A percentile compares a stretch with the other conserved stretches of the same genome.
phyloP scores from a whole-genome alignment of 805 yeast species.

The Lipomyces spencermartinsiae region DNA sequence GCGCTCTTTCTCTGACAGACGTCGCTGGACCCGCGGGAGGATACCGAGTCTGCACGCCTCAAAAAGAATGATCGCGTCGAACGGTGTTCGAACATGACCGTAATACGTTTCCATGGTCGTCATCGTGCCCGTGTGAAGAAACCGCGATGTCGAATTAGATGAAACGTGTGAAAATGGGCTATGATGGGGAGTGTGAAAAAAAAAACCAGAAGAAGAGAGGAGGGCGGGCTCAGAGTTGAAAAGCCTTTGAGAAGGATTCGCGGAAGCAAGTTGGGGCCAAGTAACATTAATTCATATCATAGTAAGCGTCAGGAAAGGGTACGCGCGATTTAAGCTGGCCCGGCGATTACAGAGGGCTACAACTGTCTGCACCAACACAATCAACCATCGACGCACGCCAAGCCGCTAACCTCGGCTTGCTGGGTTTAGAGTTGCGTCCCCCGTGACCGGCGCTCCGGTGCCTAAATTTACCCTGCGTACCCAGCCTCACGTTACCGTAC shows the following conservation, averaged over 20 bases:
- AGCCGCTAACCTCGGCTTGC: slow-evolving; percentile 2
- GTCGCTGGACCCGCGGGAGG: slow-evolving; percentile 63
- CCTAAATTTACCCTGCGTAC: slow-evolving; percentile 1
- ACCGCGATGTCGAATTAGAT: neutral
- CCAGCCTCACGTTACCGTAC: neutral
- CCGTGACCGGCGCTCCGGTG: neutral
- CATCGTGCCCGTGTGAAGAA: slow-evolving; percentile 12
- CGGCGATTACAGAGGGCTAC: neutral
- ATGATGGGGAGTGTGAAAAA: neutral
- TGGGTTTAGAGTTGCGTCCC: neutral
- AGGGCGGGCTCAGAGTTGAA: neutral
- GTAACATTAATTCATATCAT: neutral
- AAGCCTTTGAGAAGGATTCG: neutral
- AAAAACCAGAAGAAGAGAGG: neutral
- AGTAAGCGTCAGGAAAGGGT: neutral
- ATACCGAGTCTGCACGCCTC: slow-evolving; percentile 67
- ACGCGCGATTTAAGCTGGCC: neutral
- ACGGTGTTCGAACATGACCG: slow-evolving; percentile 62
- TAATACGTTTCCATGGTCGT: slow-evolving; percentile 61
- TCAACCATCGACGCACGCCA: slow-evolving; percentile 1
- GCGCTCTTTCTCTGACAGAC: slow-evolving; percentile 65
- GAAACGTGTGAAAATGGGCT: neutral
- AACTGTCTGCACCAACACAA: neutral
- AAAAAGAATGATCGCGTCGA: slow-evolving; percentile 67
- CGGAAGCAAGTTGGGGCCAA: neutral